Percentiles rank a stretch among this genome's conserved stretches.
Conservation (phyloP, 169 alveolate genomes). For the Cryptosporidium ubiquitum region DNA sequence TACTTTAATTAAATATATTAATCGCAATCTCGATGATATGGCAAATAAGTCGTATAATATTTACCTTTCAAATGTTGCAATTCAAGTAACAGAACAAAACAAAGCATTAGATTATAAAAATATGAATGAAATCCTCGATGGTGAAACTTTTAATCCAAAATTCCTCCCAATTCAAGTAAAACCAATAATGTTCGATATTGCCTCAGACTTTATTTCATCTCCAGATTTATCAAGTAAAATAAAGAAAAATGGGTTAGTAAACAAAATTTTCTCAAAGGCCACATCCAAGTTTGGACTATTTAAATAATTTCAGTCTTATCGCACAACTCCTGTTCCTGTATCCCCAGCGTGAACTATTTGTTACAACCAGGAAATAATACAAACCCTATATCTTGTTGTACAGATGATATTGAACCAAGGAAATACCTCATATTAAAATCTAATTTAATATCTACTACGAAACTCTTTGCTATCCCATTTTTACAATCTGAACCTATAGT, state of each 20-base stretch:
- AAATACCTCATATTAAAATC: conserved; percentile 59
- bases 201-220: conserved; percentile 31
- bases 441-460: conserved; percentile 15
- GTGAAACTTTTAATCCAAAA: conserved; percentile 18
- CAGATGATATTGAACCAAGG: conserved; percentile 50
- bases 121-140: neutral
- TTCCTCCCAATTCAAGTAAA: conserved; percentile 53
- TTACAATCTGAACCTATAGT: conserved; percentile 31
- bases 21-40: neutral
- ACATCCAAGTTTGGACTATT: conserved; percentile 33
- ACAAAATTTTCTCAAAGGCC: conserved; percentile 57
- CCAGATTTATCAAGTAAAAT: conserved; percentile 17
- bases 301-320: neutral
- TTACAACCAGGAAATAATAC: conserved; percentile 63
- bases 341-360: neutral
- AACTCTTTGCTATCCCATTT: conserved; percentile 10
- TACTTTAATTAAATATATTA: neutral
- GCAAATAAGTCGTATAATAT: conserved; percentile 18
- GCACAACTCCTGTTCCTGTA: neutral
- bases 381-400: conserved; percentile 71
- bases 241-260: conserved; percentile 49
- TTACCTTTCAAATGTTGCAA: conserved; percentile 6
- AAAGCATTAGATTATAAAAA: neutral
- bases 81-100: neutral
- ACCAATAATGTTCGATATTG: conserved; percentile 73